Base-by-base conservation (phyloP, 2,329 filamentous ascomycete species). In the Calonectria pseudoreteaudii region DNA sequence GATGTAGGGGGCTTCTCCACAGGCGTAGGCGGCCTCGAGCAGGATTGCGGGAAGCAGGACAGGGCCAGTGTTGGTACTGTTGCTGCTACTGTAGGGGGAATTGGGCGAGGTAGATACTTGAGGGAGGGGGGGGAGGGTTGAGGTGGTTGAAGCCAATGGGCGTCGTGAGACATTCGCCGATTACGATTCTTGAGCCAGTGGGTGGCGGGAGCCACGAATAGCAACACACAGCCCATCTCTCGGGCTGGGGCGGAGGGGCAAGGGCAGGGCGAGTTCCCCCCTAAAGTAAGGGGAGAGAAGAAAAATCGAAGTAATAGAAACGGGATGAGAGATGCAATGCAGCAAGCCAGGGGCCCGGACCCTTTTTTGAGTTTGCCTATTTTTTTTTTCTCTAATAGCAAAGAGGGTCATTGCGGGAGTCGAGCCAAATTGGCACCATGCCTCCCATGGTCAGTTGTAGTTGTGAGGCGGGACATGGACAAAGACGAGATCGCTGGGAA, bases 1-100 rank as follows among this genome's bases (percentile, higher is more conserved):
- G 78, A 23, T 71, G 67, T 72, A 75, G 62, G 73, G 70, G 74
- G 30, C 49, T 44, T 70, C 70, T 72, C 68, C 52, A 70, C 68
- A 65, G 41, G 38, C 38, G 34, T 50, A 49, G 64, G 47, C 26
- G 44, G 65, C 23, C 64, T 52, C n/a, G 23, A 66, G 41, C 30
- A 38, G 34, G 36, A 62, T 41, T 34, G 56, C 44, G 41, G 53
- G 36, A 75, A 68, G 73, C 75, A 77, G 71, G 56, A 41, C n/a
- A 41, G 23, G 56, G 56, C 31, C 38, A 62, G 30, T 52, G 64
- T n/a, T 70, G 34, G 74, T 77, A 73, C 36, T 31, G 4, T 28
- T 70, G 30, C 72, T 77, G 71, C 44, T 31, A 5, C 26, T 30
- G 23, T 20, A n/a, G 23, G 52, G 36, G 66, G 38, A 72, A 62